Percentiles rank a stretch among this genome's conserved stretches.
phyloP scores from a whole-genome alignment of 495 filamentous ascomycete species.

The Geoglossum glabrum region DNA sequence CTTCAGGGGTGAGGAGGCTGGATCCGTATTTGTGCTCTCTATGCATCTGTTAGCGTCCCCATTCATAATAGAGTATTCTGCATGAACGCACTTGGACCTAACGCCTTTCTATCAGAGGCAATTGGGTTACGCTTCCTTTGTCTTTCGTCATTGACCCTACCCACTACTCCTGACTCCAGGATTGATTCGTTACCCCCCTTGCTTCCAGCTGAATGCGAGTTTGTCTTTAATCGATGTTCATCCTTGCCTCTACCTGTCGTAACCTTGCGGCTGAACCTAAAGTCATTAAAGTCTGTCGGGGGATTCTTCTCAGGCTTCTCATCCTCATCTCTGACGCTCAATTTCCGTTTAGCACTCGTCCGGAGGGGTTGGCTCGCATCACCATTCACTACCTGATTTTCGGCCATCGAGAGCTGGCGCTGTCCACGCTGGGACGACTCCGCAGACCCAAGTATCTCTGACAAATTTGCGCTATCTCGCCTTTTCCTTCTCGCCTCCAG shows the following conservation, averaged over 20 bases:
- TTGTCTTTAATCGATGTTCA: not conserved
- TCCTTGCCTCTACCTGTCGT: not conserved
- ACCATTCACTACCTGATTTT: not conserved
- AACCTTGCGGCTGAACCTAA: not conserved
- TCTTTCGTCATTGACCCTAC: not conserved
- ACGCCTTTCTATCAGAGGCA: conserved; percentile 22
- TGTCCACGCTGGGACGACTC: not conserved
- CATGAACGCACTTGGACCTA: conserved; percentile 37
- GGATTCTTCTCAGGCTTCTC: conserved; percentile 8
- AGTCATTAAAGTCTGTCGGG: conserved; percentile 15
- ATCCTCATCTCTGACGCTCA: conserved; percentile 32
- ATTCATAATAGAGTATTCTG: not conserved
- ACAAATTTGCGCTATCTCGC: conserved; percentile 17
- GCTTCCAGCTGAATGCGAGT: not conserved
- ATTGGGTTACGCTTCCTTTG: not conserved
- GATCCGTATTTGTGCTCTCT: conserved; percentile 35
- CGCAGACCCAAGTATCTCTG: not conserved
- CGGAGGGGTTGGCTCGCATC: conserved; percentile 14
- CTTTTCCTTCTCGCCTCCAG: conserved; percentile 31
- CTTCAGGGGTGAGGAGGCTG: conserved; percentile 21
- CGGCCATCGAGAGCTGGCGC: not conserved
- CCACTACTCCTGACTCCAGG: not conserved
- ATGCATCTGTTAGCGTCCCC: conserved; percentile 12
- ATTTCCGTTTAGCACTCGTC: conserved; percentile 41
- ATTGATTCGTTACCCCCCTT: not conserved